Percentiles rank a stretch among this genome's conserved stretches.
Conservation (phyloP, 352 stramenopile genomes). For the Globisporangium polare region DNA sequence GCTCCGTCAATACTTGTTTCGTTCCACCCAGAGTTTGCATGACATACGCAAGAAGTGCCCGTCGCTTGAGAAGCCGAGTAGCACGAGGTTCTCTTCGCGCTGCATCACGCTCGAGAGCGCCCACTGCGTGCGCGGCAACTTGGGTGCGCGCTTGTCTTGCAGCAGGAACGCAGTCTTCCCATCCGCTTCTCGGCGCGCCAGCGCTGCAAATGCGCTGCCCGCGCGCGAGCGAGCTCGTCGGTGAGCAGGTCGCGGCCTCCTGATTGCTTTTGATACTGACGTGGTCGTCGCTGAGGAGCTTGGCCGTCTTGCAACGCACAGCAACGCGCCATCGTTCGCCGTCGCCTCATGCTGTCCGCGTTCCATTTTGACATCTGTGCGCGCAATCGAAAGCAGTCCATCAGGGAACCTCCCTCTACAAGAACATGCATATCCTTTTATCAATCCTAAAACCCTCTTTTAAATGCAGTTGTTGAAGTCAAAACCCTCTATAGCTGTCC, state of each 20-base stretch:
- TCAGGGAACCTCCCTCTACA: conserved; percentile 3
- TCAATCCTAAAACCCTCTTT: neutral
- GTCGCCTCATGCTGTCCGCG: neutral
- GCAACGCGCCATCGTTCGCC: neutral
- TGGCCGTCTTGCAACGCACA: neutral
- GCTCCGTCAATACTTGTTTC: no score
- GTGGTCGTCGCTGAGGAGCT: neutral
- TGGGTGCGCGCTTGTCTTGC: neutral
- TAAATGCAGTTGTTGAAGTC: neutral
- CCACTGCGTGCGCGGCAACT: conserved; percentile 12
- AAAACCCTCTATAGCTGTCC: neutral
- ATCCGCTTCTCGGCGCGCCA: conserved; percentile 7
- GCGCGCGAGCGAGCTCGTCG: neutral
- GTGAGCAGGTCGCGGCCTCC: neutral
- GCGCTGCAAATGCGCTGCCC: neutral
- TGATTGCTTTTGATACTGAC: neutral
- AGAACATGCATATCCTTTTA: neutral
- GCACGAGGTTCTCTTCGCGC: conserved; percentile 37
- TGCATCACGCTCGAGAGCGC: conserved; percentile 31
- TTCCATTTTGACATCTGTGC: conserved; percentile 3
- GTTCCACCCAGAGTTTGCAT: neutral
- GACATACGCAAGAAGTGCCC: conserved; percentile 52
- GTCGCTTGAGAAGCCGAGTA: conserved; percentile 70
- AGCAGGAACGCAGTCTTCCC: neutral
- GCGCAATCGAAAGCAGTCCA: neutral